Evolutionary conservation across 164 flowering plant species (phyloP), one percentile per base, ranked within the genome.

Genomic region (Hamamelis virginiana): DNA sequence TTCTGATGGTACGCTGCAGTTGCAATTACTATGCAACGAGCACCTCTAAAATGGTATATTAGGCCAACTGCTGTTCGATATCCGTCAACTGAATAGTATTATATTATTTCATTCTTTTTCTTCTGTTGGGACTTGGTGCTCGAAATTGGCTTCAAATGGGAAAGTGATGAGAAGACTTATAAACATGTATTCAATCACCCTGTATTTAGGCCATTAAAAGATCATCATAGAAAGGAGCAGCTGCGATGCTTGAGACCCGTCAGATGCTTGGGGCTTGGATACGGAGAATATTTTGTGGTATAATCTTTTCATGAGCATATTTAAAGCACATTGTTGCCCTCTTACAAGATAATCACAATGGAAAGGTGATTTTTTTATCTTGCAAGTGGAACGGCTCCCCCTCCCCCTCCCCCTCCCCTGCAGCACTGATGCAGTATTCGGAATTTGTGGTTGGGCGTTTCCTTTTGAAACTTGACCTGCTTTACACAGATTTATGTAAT

Each of bases 21-120:
- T 81, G 80, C 89, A 81, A 67, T 63, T 86, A 57, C 72, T 84
- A 28, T 84, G 84, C 81, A 80, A 77, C 18, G 81, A 85, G 65
- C 79, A 70, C 27, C 66, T 65, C 4, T 79, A 65, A 74, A 62
- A 23, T 21, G 43, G 41, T n/a, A n/a, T n/a, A 14, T 25, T 11
- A 8, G 18, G 33, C 15, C 16, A 2, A 33, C 48, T 15, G 21
- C 11, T 51, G 9, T 19, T 8, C n/a, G 8, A n/a, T 51, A 51
- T 16, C 22, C 9, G 55, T 0, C 21, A 38, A 26, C 1, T 33
- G 48, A 14, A n/a, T 52, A 5, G 38, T 66, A 15, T 33, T 2
- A 6, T 22, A 66, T 64, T 43, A 11, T 45, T 58, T 65, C 64
- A 45, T 72, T 57, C 58, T 61, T 52, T 69, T 48, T 47, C 56